Conservation (phyloP, 164 flowering plant species). For the Saururus chinensis region DNA sequence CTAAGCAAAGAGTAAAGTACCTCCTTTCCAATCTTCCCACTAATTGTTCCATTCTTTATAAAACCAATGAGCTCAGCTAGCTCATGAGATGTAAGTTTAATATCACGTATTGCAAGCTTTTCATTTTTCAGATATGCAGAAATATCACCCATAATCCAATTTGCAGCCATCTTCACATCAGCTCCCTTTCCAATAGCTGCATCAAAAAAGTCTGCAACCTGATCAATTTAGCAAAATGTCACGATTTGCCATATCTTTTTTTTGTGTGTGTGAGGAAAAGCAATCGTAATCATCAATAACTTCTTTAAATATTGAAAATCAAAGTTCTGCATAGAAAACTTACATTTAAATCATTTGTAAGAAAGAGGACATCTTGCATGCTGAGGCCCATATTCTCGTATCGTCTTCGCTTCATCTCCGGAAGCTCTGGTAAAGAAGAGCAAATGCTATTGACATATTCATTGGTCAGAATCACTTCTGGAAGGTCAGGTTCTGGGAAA, state of each 20-base stretch:
- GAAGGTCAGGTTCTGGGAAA: slow-evolving; percentile 97
- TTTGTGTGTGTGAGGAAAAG: neutral
- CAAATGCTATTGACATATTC: slow-evolving; percentile 48
- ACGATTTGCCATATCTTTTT: neutral
- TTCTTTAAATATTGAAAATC: neutral
- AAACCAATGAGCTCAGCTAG: slow-evolving; percentile 74
- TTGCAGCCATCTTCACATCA: slow-evolving; percentile 82
- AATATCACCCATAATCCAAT: slow-evolving; percentile 96
- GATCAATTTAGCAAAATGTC: slow-evolving; percentile 11
- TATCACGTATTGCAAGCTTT: slow-evolving; percentile 56
- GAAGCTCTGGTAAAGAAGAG: slow-evolving; percentile 71
- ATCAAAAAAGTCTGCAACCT: slow-evolving; percentile 85
- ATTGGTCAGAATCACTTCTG: slow-evolving; percentile 53
- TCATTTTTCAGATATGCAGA: slow-evolving; percentile 87
- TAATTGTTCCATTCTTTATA: slow-evolving; percentile 72
- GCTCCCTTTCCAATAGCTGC: slow-evolving; percentile 64
- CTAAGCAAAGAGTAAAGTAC: slow-evolving; percentile 16
- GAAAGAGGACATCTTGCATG: slow-evolving; percentile 93
- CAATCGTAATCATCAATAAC: too few relatives aligned
- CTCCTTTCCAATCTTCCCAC: slow-evolving; percentile 95
- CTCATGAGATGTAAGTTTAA: slow-evolving; percentile 69
- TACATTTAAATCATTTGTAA: slow-evolving; percentile 72
- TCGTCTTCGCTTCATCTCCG: slow-evolving; percentile 68
- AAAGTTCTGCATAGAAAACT: slow-evolving; percentile 11
- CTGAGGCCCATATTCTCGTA: slow-evolving; percentile 80